Conservation (phyloP, 352 stramenopile species). For the Phytopythium delawarense region DNA sequence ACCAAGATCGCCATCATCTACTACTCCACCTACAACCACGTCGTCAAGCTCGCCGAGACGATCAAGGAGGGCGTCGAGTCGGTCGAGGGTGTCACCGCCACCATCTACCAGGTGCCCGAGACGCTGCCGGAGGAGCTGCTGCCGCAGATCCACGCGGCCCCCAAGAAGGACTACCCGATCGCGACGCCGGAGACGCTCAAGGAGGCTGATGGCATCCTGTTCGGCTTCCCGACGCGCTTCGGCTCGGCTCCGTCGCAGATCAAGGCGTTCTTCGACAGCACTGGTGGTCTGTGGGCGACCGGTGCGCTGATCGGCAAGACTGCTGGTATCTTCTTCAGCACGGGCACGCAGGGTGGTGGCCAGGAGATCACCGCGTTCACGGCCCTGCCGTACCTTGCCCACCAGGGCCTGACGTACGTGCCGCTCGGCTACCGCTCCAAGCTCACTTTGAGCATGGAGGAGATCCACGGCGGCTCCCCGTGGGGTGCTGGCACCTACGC, state of each 20-base stretch:
- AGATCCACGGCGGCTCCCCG: slow-evolving; percentile 44
- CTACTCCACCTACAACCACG: slow-evolving; percentile 87
- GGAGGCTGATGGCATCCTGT: slow-evolving; percentile 66
- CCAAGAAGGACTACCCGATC: slow-evolving; percentile 70
- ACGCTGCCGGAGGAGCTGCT: slow-evolving; percentile 80
- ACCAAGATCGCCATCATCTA: slow-evolving; percentile 83
- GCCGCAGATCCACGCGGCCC: slow-evolving; percentile 74
- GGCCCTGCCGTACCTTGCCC: slow-evolving; percentile 54
- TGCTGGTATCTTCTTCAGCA: slow-evolving; percentile 63
- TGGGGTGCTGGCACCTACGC: slow-evolving; percentile 65
- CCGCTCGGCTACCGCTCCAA: slow-evolving; percentile 47
- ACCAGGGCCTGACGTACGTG: slow-evolving; percentile 82
- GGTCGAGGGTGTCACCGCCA: slow-evolving; percentile 48
- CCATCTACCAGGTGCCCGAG: slow-evolving; percentile 77
- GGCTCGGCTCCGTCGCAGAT: slow-evolving; percentile 62
- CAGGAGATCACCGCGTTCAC: slow-evolving; percentile 76
- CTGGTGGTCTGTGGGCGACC: slow-evolving; percentile 52
- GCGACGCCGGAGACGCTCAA: slow-evolving; percentile 56
- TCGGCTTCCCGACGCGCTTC: slow-evolving; percentile 69
- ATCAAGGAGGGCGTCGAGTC: slow-evolving; percentile 76
- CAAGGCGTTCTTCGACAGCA: slow-evolving; percentile 70
- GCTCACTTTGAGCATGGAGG: slow-evolving; percentile 42
- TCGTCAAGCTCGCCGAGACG: slow-evolving; percentile 67
- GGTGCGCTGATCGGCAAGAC: slow-evolving; percentile 66
- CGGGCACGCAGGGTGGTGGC: slow-evolving; percentile 28